Base-by-base conservation (phyloP, 192 early-diverging fungal genomes). In the Entrophospora sp. region DNA sequence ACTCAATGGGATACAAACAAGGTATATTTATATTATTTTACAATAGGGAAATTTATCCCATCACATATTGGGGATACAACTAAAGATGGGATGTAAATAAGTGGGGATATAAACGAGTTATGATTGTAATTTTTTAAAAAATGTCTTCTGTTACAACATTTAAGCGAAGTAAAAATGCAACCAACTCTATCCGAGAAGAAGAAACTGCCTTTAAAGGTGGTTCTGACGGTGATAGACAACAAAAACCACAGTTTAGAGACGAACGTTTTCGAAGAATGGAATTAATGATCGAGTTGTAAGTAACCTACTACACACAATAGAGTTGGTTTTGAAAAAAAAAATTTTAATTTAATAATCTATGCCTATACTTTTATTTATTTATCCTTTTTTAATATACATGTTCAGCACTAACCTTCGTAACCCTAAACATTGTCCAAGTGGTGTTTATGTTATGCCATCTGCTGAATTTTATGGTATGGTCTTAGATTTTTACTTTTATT, bases 361-460 rank as follows among this genome's bases (percentile, higher is more conserved):
- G n/a, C n/a, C n/a, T n/a, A n/a, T n/a, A n/a, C n/a, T n/a, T n/a
- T n/a, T n/a, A n/a, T n/a, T n/a, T n/a, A n/a, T n/a, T 31, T 9
- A 40, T 52, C 14, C 0, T 42, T 40, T 65, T 42, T 53, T 62
- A n/a, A 16, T 31, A 2, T 36, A 25, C 30, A 4, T 25, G 16
- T 27, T 16, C 69, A 89, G 88, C 52, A 84, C 87, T 43, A 91
- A 91, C 62, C 74, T 91, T 61, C 71, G 79, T 61, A 88, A 83
- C 48, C 82, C 85, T 25, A 81, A 84, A n/a, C 89, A 93, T 69
- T 94, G 84, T 64, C 92, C 92, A 30, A 75, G 86, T 9, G 94
- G 94, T 24, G 77, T 94, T 14, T 96, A 96, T 74, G 78, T 96
- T 6, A 90, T 89, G 79, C 93, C 93, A 22, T 76, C 79, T n/a